Evolutionary conservation across 73 alveolate species (phyloP).

Genomic region (Blepharisma stoltei): DNA sequence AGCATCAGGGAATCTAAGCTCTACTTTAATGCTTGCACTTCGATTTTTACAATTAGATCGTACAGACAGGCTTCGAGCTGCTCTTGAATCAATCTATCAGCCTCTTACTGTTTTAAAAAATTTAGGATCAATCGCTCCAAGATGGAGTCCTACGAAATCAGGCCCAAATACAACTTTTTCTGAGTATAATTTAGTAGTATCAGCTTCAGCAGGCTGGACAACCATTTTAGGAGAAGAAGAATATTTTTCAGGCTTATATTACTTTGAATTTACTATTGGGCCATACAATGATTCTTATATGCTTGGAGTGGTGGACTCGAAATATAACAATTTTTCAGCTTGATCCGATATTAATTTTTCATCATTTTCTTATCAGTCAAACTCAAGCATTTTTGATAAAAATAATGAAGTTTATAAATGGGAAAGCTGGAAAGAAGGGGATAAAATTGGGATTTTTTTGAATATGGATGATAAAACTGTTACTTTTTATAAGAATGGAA

Average conservation of each 20-base stretch:
- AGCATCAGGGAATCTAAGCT: not conserved
- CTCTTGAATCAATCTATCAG: not conserved
- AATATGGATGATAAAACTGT: constrained; percentile 7
- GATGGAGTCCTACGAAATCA: not conserved
- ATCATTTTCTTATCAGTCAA: not conserved
- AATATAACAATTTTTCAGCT: constrained; percentile 1
- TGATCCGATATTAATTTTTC: not conserved
- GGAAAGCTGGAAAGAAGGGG: constrained; percentile 1
- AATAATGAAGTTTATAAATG: not conserved
- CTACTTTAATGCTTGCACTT: not conserved
- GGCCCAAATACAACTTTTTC: not conserved
- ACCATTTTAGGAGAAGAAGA: not conserved
- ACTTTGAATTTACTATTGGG: not conserved
- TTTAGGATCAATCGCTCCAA: not conserved
- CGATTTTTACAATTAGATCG: not conserved
- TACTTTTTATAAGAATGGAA: constrained; percentile 22
- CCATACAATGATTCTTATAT: not conserved
- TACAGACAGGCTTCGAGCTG: not conserved
- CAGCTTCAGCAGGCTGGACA: not conserved
- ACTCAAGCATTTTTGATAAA: not conserved
- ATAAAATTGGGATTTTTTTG: constrained; percentile 21
- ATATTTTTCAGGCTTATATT: not conserved
- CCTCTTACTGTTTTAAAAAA: not conserved
- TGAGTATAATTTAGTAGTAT: not conserved
- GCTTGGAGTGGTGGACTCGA: not conserved